Evolutionary conservation across 139 green algal genomes (phyloP), one percentile per base, ranked within the genome.

Genomic region (Trebouxia sp.): DNA sequence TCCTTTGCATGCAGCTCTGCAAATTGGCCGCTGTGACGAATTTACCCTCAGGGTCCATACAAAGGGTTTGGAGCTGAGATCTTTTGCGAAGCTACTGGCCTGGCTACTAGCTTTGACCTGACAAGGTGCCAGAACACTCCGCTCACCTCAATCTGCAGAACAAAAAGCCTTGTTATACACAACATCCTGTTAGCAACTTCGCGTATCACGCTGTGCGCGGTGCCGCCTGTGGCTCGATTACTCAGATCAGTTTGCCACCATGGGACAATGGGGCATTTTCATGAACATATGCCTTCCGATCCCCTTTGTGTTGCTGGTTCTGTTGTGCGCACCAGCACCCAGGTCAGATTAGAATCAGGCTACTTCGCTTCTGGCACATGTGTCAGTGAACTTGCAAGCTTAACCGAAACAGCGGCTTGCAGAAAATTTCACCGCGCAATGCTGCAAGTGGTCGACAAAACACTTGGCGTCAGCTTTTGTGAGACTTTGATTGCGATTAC

Each of bases 381-480:
- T n/a, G n/a, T n/a, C n/a, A n/a, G n/a, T n/a, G n/a, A n/a, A n/a
- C n/a, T n/a, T n/a, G n/a, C n/a, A n/a, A n/a, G n/a, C n/a, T n/a
- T n/a, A n/a, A n/a, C n/a, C n/a, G n/a, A n/a, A n/a, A n/a, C n/a
- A n/a, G n/a, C n/a, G n/a, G n/a, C n/a, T n/a, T 82, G 30, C 78
- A 82, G 78, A 28, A 58, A 66, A 24, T 81, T 85, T 28, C 62
- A 80, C 24, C 56, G 81, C 1, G 58, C 55, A 5, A 66, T 81
- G 51, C 32, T 85, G 74, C 37, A 43, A 41, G 39, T 85, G 32
- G 81, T 85, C 32, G 81, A 85, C 43, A 50, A 66, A 3, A 81
- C 81, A 1, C 72, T 85, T n/a, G 81, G 81, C 45, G 43, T 85
- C 43, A 38, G 62, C 22, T 75, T 85, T 37, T 51, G 81, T 85